Evolutionary conservation across 1,139 yeast species (phyloP).

Genomic region (Protomyces lactucae-debilis): DNA sequence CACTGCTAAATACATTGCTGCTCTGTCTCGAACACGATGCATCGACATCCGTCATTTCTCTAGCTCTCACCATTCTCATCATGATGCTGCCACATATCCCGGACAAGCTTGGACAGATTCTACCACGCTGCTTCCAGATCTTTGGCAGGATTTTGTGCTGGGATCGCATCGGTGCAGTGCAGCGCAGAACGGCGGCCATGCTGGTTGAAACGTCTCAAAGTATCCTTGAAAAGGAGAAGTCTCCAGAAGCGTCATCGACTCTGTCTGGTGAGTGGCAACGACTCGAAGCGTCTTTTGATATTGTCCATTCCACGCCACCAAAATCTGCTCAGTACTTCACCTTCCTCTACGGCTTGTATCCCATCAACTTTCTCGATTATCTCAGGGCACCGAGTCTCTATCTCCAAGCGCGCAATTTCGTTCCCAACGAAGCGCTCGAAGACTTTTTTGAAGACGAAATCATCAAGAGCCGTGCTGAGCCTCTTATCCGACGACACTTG

Average conservation of each 20-base stretch:
- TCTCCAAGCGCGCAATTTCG: slow-evolving; percentile 31
- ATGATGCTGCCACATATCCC: slow-evolving; percentile 56
- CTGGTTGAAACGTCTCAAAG: not conserved
- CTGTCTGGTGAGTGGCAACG: slow-evolving; percentile 17
- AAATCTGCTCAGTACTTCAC: slow-evolving; percentile 42
- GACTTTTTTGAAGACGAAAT: slow-evolving; percentile 41
- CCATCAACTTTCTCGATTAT: slow-evolving; percentile 49
- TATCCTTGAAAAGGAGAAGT: not conserved
- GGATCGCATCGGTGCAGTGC: slow-evolving; percentile 34
- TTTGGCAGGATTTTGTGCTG: slow-evolving; percentile 48
- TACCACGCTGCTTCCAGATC: slow-evolving; percentile 48
- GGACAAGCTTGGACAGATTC: slow-evolving; percentile 39
- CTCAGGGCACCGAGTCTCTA: slow-evolving; percentile 45
- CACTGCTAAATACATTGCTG: slow-evolving; percentile 45
- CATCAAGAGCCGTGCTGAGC: slow-evolving; percentile 34
- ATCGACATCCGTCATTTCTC: slow-evolving; percentile 45
- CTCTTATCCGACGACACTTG: slow-evolving; percentile 40
- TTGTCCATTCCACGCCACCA: slow-evolving; percentile 27
- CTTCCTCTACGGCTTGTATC: slow-evolving; percentile 58
- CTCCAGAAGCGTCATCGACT: not conserved
- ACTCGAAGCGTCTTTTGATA: slow-evolving; percentile 28
- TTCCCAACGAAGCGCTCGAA: slow-evolving; percentile 35
- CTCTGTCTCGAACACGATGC: slow-evolving; percentile 47
- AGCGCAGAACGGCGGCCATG: slow-evolving; percentile 12
- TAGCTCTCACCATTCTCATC: slow-evolving; percentile 46